Evolutionary conservation across 2,329 filamentous ascomycete species (phyloP), one percentile per base, ranked within the genome.

Genomic region (Ophiocordyceps sinensis): DNA sequence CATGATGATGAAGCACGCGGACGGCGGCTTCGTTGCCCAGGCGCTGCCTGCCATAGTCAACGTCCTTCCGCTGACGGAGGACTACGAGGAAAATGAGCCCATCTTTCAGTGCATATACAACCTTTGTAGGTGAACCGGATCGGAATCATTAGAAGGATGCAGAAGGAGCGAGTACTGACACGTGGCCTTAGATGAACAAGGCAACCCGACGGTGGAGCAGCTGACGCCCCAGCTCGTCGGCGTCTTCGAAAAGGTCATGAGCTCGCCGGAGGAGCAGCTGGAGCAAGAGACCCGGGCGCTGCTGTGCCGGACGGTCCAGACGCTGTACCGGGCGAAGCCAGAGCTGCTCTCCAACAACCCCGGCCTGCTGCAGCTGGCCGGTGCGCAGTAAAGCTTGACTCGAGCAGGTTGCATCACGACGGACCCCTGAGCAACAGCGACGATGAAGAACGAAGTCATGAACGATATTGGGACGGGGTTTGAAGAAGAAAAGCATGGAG

Each of bases 51-150:
- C 77, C 1, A 66, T 96, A 26, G 74, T 93, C 43, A 74, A 75
- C 45, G 73, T 88, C 26, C 74, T 96, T 31, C 91, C 91, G 10
- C 71, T 96, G 47, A 85, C 84, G 61, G 88, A 94, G 58, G 91
- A 96, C 61, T 96, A 77, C 53, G 87, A 95, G 63, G 91, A 96
- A 75, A 96, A 98, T 65, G 85, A 85, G 53, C 87, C 91, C 9
- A 79, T 96, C 45, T 98, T 82, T 66, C 75, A 82, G 60, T 93
- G 88, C 76, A 81, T 98, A 54, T 81, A 85, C 61, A 79, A 83
- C 62, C 74, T 96, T 48, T 95, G 77, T 82, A 70, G 68, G 78
- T 74, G 15, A 26, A 9, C 19, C 3, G 6, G 21, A 10, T 19
- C 19, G 19, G 19, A 19, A 19, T 19, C 2, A 14, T 21, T 37